Evolutionary conservation across 768 basidiomycete species (phyloP), one percentile per base, ranked within the genome.

Genomic region (Amanita rubescens): DNA sequence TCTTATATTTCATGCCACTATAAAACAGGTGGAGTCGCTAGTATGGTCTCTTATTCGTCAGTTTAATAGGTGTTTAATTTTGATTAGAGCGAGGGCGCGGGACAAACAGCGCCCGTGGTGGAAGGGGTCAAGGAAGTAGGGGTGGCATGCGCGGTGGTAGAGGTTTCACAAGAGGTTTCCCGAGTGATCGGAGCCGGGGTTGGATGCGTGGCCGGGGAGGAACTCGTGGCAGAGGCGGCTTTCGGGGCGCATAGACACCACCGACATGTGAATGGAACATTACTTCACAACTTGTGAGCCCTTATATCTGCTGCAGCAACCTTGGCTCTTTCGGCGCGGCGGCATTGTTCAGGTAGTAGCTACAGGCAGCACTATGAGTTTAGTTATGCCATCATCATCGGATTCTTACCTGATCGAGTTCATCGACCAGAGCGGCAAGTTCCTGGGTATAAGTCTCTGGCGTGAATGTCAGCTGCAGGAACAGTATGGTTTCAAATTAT

Each of bases 241-340:
- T 70, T 63, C 72, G 80, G 63, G 78, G 80, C 38, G 79, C 69
- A 66, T 79, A 70, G 55, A 30, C 11, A 43, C 14, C 27, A 30
- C 27, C 8, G 17, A 45, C 41, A 42, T 44, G 57, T 22, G 35
- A n/a, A 48, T 15, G 52, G 14, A 49, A 19, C n/a, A 19, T 17
- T 8, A 38, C 27, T 9, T 76, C 63, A 81, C 33, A 69, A 63
- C 57, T 75, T 79, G 56, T 82, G 55, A 6, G 71, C 66, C 55
- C 79, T 83, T 27, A 82, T 68, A 55, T 85, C 80, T 33, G 63
- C 65, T 5, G 72, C 69, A 5, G 77, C 77, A 8, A 60, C 61
- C 59, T 72, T 74, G 2, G 79, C 67, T 51, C 75, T 68, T 50
- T 72, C 66, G 15, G 76, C 71, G 35, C 85, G 78, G 63, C 77